Evolutionary conservation across 2,329 filamentous ascomycete species (phyloP).

Genomic region (Cladosporium oxysporum): DNA sequence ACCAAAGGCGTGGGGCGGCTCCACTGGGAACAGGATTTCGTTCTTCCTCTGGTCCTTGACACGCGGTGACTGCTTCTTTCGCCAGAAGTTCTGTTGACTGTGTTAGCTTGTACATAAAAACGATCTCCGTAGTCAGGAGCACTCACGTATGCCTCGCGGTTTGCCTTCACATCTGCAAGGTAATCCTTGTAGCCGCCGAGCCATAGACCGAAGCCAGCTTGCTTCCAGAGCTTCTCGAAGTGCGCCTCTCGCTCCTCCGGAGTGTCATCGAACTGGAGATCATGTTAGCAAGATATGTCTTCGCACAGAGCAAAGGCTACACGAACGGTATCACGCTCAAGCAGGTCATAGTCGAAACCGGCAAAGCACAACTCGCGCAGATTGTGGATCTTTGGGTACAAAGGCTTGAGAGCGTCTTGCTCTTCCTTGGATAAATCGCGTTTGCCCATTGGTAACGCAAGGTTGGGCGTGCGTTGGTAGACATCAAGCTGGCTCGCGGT

Average conservation of each 20-base stretch:
- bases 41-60: constrained; percentile 48
- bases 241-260: constrained; percentile 47
- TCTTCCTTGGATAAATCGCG: constrained; percentile 51
- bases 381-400: constrained; percentile 53
- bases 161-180: constrained; percentile 43
- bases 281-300: background rate
- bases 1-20: constrained; percentile 49
- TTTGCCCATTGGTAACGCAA: constrained; percentile 63
- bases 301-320: fast-evolving
- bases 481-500: constrained; percentile 51
- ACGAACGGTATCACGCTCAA: constrained; percentile 51
- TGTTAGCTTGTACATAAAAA: background rate
- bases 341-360: constrained; percentile 61
- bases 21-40: constrained; percentile 48
- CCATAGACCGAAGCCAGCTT: constrained; percentile 36
- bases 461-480: constrained; percentile 68
- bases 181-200: constrained; percentile 36
- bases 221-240: constrained; percentile 45
- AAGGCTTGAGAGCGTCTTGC: constrained; percentile 48
- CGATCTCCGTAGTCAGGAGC: too few relatives aligned
- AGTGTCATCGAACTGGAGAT: constrained; percentile 43
- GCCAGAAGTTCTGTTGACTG: constrained; percentile 44
- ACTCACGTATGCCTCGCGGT: constrained; percentile 44
- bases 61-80: constrained; percentile 45
- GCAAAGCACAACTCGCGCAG: constrained; percentile 57